These are phyloP conservation scores for Boletus eberwhitei DNA, from an alignment of 768 basidiomycete species.

Conservation along the genomic window DNA sequence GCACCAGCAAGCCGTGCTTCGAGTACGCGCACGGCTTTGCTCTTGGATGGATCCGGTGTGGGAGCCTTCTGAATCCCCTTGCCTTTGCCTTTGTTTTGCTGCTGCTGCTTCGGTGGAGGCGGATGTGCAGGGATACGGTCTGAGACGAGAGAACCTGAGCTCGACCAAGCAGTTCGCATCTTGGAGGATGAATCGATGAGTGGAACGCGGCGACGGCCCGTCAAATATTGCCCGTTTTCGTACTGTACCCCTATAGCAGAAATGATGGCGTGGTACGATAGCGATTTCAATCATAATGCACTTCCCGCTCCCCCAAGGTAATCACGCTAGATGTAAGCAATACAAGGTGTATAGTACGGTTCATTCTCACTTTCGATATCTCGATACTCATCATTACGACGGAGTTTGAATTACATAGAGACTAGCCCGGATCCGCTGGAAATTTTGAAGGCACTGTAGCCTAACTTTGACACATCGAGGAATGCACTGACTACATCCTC, in stretches of 20 bases:
- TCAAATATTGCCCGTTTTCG: not conserved
- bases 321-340: no score
- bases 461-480: no score
- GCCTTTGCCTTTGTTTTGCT: slow-evolving; percentile 28
- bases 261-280: no score
- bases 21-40: slow-evolving; percentile 44
- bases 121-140: slow-evolving; percentile 46
- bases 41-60: slow-evolving; percentile 40
- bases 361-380: no score
- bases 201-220: not conserved
- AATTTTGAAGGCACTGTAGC: no score
- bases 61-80: slow-evolving; percentile 36
- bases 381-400: no score
- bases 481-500: no score
- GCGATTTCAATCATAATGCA: no score
- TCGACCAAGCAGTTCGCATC: slow-evolving; percentile 25
- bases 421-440: no score
- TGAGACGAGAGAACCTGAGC: slow-evolving; percentile 48
- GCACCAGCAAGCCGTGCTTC: slow-evolving; percentile 46
- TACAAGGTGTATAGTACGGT: no score
- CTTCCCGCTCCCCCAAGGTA: no score
- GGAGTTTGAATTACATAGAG: no score
- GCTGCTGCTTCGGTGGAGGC: slow-evolving; percentile 14
- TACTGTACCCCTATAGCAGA: not conserved
- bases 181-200: not conserved